phyloP scores from a whole-genome alignment of 2,329 filamentous ascomycete species.

The Ilyonectria mors-panacis region DNA sequence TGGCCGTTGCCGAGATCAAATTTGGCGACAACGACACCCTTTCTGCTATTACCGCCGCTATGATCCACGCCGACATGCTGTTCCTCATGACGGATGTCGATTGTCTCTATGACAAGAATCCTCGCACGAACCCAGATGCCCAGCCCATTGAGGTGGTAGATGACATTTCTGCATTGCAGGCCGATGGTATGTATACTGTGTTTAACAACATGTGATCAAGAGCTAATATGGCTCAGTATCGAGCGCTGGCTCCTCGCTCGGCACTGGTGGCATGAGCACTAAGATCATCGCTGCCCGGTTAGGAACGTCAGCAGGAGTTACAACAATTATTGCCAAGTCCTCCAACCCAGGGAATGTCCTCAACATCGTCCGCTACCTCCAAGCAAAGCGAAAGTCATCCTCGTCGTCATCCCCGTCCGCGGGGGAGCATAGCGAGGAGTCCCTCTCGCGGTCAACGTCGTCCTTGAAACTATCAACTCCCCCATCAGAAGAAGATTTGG shows the following conservation, averaged over 20 bases:
- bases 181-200: conserved; percentile 73
- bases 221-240: conserved; percentile 72
- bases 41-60: conserved; percentile 95
- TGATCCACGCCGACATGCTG: conserved; percentile 96
- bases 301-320: conserved; percentile 94
- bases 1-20: conserved; percentile 98
- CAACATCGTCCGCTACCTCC: conserved; percentile 81
- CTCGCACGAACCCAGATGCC: conserved; percentile 86
- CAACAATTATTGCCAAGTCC: conserved; percentile 93
- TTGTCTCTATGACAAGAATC: conserved; percentile 97
- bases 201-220: background rate
- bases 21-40: conserved; percentile 99
- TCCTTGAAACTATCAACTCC: conserved; percentile 57
- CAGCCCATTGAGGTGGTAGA: conserved; percentile 92
- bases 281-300: conserved; percentile 95
- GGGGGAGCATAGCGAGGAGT: conserved; percentile 52
- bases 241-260: conserved; percentile 87
- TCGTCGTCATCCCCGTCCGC: conserved; percentile 37
- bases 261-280: conserved; percentile 97
- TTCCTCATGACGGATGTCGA: conserved; percentile 99
- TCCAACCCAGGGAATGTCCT: conserved; percentile 94
- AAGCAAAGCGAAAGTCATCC: conserved; percentile 33
- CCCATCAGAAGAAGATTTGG: conserved; percentile 46
- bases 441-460: conserved; percentile 58
- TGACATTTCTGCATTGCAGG: conserved; percentile 85